Evolutionary conservation across 768 basidiomycete genomes (phyloP).

Genomic region (Boletus sp.): DNA sequence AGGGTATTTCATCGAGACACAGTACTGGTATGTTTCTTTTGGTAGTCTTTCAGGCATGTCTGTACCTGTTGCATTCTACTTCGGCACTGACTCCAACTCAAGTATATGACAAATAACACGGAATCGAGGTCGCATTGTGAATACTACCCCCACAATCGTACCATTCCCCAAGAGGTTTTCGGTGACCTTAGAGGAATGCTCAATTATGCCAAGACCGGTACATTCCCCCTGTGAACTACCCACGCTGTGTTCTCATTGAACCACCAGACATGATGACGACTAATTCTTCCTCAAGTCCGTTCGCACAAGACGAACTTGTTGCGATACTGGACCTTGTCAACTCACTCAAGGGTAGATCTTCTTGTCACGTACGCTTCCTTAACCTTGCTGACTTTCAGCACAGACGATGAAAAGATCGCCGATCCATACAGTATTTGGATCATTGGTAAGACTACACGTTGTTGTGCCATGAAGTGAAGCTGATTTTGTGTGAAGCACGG

Average conservation of each 20-base stretch:
- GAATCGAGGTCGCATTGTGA: conserved; percentile 15
- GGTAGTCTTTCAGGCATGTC: background rate
- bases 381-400: background rate
- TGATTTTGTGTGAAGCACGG: conserved; percentile 9
- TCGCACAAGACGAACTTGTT: conserved; percentile 12
- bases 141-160: conserved; percentile 10
- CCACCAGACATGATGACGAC: conserved; percentile 14
- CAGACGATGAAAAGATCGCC: conserved; percentile 2
- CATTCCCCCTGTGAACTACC: background rate
- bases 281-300: conserved; percentile 17
- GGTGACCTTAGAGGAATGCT: conserved; percentile 15
- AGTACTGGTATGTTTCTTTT: conserved; percentile 10
- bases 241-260: background rate
- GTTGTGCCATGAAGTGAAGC: background rate
- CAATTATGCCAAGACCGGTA: conserved; percentile 14
- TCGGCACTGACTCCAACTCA: background rate
- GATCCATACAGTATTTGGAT: background rate
- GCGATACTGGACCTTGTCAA: conserved; percentile 13
- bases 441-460: background rate
- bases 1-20: background rate
- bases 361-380: background rate
- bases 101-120: background rate
- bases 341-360: conserved; percentile 8
- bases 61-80: background rate
- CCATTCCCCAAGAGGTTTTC: conserved; percentile 1